Conservation (phyloP, 352 stramenopile genomes). For the Phytophthora sojae region DNA sequence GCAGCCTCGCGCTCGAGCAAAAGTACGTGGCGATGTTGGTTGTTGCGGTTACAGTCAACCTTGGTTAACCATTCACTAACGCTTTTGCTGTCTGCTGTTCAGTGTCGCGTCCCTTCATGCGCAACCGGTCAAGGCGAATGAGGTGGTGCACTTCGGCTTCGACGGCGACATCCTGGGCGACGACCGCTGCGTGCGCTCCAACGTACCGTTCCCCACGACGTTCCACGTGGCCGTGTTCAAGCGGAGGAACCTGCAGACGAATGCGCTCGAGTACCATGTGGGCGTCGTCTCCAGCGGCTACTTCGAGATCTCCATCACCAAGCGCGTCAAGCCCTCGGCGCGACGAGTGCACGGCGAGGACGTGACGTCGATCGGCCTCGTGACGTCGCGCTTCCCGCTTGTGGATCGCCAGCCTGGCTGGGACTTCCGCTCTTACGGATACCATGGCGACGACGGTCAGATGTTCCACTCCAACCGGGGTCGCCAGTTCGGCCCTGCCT, state of each 20-base stretch:
- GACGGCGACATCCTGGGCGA: slow-evolving; percentile 43
- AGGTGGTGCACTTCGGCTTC: slow-evolving; percentile 39
- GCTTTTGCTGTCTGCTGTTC: slow-evolving; percentile 13
- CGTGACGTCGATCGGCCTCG: slow-evolving; percentile 70
- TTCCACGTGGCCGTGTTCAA: slow-evolving; percentile 49
- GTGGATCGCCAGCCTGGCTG: slow-evolving; percentile 74
- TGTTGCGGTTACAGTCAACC: background rate
- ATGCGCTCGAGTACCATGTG: slow-evolving; percentile 37
- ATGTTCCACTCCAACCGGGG: slow-evolving; percentile 60
- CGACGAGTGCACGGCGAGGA: slow-evolving; percentile 37
- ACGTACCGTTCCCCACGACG: slow-evolving; percentile 41
- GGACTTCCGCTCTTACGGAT: slow-evolving; percentile 71
- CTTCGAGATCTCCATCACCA: slow-evolving; percentile 45
- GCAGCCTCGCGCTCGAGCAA: slow-evolving; percentile 37
- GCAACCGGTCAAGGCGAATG: slow-evolving; percentile 16
- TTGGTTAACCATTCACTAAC: background rate
- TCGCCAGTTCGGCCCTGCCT: slow-evolving; percentile 40
- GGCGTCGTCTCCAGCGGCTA: slow-evolving; percentile 43
- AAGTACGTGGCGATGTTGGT: slow-evolving; percentile 23
- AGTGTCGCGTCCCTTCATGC: slow-evolving; percentile 38
- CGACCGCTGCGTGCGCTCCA: slow-evolving; percentile 43
- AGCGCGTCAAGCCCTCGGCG: slow-evolving; percentile 38
- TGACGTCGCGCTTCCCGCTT: slow-evolving; percentile 57
- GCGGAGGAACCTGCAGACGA: slow-evolving; percentile 30
- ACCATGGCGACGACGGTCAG: slow-evolving; percentile 80